These are phyloP conservation scores for Neonectria ditissima DNA, from an alignment of 2,329 filamentous ascomycete genomes.

Conservation along the genomic window DNA sequence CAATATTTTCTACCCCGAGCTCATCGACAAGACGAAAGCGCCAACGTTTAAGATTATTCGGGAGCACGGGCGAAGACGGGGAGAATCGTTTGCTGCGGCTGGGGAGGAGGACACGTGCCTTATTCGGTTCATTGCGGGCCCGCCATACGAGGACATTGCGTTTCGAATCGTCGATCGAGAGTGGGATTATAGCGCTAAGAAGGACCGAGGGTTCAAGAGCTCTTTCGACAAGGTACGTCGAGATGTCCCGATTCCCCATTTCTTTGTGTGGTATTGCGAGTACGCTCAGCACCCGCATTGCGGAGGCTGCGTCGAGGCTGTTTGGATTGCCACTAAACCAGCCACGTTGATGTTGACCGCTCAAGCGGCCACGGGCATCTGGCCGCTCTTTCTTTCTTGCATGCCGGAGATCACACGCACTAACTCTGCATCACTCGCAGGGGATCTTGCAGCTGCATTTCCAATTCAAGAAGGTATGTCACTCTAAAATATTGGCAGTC, in stretches of 20 bases:
- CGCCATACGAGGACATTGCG: constrained; percentile 96
- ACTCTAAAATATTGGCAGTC: constrained; percentile 17
- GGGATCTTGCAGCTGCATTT: constrained; percentile 97
- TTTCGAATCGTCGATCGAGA: constrained; percentile 98
- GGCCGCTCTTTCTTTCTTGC: neutral
- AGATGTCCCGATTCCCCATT: constrained; percentile 23
- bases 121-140: constrained; percentile 93
- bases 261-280: constrained; percentile 29
- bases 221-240: constrained; percentile 92
- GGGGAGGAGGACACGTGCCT: constrained; percentile 98
- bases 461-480: constrained; percentile 92
- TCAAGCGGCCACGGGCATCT: constrained; percentile 19
- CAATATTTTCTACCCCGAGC: constrained; percentile 98
- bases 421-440: constrained; percentile 58
- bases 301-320: constrained; percentile 18
- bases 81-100: constrained; percentile 91
- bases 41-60: constrained; percentile 97
- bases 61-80: constrained; percentile 87
- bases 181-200: constrained; percentile 98
- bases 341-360: constrained; percentile 28
- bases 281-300: constrained; percentile 18
- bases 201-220: constrained; percentile 93
- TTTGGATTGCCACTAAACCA: constrained; percentile 24
- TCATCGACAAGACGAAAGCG: constrained; percentile 93
- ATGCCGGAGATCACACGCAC: constrained; percentile 25